A percentile compares a stretch with the other conserved stretches of the same genome.
Evolutionary conservation across 2,329 filamentous ascomycete genomes (phyloP).

Genomic region (Lecanicillium sp.): DNA sequence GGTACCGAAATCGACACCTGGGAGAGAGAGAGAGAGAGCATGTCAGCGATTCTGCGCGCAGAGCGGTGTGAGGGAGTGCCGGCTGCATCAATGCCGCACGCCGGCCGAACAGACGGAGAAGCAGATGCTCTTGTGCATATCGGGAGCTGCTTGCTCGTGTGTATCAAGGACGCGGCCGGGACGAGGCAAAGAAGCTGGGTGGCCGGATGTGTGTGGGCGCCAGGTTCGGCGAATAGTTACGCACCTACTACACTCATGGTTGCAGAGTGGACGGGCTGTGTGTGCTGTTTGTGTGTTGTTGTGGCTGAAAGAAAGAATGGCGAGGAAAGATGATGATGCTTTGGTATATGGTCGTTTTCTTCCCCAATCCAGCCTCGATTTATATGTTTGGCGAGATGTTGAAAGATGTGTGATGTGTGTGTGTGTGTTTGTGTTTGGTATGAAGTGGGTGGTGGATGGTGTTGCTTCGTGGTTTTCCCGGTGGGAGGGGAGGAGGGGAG

Average conservation of each 20-base stretch:
- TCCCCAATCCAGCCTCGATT: conserved; percentile 11
- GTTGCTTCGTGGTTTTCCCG: neutral
- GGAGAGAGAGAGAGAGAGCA: conserved; percentile 12
- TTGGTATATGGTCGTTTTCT: neutral
- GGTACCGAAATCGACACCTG: conserved; percentile 89
- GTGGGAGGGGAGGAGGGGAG: no score
- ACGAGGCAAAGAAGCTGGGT: no score
- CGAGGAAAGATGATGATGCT: neutral
- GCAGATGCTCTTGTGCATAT: no score
- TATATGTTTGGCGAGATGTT: neutral
- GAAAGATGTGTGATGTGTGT: no score
- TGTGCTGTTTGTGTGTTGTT: conserved; percentile 1
- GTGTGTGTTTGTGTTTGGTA: neutral
- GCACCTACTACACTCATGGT: conserved; percentile 53
- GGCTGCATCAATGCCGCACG: no score
- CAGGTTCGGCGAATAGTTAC: conserved; percentile 20
- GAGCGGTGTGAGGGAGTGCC: neutral
- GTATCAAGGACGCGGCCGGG: no score
- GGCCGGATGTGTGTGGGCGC: conserved; percentile 4
- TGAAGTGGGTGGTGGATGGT: neutral
- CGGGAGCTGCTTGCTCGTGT: no score
- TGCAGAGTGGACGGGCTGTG: conserved; percentile 23
- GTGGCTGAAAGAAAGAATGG: neutral
- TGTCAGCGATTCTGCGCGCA: conserved; percentile 2
- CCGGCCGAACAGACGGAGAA: no score